A percentile compares a stretch with the other conserved stretches of the same genome.
Conservation (phyloP, 2,329 filamentous ascomycete species). For the Chaetothyriales sp. region DNA sequence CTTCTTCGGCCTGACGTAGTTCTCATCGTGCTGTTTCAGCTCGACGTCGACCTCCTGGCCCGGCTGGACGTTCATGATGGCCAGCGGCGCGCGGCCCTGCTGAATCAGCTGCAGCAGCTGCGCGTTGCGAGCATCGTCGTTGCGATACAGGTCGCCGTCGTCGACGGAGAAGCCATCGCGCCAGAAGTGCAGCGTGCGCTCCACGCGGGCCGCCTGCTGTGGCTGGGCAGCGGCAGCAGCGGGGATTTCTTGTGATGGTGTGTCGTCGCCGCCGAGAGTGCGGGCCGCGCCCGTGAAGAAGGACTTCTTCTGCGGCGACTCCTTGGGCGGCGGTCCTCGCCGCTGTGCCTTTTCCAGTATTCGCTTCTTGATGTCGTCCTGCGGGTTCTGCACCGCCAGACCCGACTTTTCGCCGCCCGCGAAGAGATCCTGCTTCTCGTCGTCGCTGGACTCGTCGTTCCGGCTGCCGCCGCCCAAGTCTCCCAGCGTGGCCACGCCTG, state of each 20-base stretch:
- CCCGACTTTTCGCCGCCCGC: constrained; percentile 55
- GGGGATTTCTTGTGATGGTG: constrained; percentile 43
- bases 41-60: constrained; percentile 53
- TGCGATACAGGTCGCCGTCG: constrained; percentile 49
- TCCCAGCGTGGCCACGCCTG: constrained; percentile 32
- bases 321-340: constrained; percentile 18
- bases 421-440: constrained; percentile 45
- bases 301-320: constrained; percentile 20
- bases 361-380: constrained; percentile 38
- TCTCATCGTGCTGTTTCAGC: constrained; percentile 46
- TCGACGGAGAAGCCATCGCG: constrained; percentile 53
- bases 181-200: constrained; percentile 51
- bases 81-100: constrained; percentile 47
- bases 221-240: constrained; percentile 36
- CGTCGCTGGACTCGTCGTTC: constrained; percentile 40
- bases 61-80: constrained; percentile 48
- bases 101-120: constrained; percentile 50
- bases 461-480: constrained; percentile 28
- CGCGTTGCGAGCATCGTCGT: constrained; percentile 50
- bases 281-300: constrained; percentile 48
- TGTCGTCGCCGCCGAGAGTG: constrained; percentile 53
- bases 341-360: constrained; percentile 35
- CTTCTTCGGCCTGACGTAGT: constrained; percentile 49
- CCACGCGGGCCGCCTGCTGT: constrained; percentile 34
- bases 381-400: constrained; percentile 52